Base-by-base conservation (phyloP, 768 basidiomycete genomes). In the Pleurotus sapidus region DNA sequence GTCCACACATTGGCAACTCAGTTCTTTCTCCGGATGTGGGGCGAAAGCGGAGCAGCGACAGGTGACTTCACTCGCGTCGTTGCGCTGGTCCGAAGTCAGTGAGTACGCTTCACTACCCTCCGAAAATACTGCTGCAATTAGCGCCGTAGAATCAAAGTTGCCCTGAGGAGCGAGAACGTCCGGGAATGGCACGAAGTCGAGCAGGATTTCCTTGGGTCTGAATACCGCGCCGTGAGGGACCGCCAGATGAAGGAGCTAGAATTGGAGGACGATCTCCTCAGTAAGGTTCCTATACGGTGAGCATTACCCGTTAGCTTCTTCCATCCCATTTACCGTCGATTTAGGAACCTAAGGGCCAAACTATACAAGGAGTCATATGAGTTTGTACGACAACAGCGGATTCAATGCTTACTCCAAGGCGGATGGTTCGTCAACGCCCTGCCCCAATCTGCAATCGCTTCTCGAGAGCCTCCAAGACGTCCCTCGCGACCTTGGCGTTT, bases 21-120 rank as follows among this genome's bases (percentile, higher is more conserved):
- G 46, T 95, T 95, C 75, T 95, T 95, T 72, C 73, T 93, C n/a
- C 83, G 91, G 34, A 93, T 96, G 85, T 96, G 92, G 93, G 83
- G 80, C 63, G 94, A 96, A 68, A 91, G 89, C 64, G 87, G 88
- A 11, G 89, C 94, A 1, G 84, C 88, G 3, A 65, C 70, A 11
- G 85, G 77, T 17, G 94, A 96, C 70, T 93, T 94, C 61, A 77
- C 80, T 37, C 86, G 95, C 8, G 85, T 96, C 8, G 81, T 83
- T 34, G 88, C 86, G 5, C 75, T 95, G 17, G 87, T 88, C 37
- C 84, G 84, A 53, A 93, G 91, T 79, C 94, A 95, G 91, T 93
- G 69, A 60, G 89, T 84, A 40, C 59, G 56, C 50, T 49, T 48
- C 63, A 9, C 11, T 25, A 60, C 37, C 51, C 38, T 38, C 40